Evolutionary conservation across 176 grass and related monocot genomes (phyloP).

Genomic region (Pontederia crassipes): DNA sequence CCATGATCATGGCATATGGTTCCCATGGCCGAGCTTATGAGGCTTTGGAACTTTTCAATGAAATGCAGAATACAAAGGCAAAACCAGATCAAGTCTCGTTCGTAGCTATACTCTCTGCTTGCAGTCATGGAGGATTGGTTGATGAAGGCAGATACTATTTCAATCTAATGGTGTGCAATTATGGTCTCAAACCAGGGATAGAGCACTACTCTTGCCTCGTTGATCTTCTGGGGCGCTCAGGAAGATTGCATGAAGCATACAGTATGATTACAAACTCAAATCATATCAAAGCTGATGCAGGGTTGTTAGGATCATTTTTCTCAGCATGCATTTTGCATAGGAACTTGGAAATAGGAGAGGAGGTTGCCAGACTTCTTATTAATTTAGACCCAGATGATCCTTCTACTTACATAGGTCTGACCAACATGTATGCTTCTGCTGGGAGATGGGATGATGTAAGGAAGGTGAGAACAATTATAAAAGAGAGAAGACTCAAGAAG

Average conservation of each 20-base stretch:
- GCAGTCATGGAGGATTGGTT: constrained; percentile 23
- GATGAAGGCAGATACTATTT: constrained; percentile 17
- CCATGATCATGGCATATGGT: constrained; percentile 25
- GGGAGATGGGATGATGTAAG: constrained; percentile 18
- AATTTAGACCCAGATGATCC: constrained; percentile 22
- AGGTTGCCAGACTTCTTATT: constrained; percentile 20
- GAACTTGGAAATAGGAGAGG: constrained; percentile 13
- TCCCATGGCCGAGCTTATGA: constrained; percentile 17
- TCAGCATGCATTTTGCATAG: constrained; percentile 18
- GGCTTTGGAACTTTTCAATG: constrained; percentile 14
- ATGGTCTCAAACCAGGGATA: constrained; percentile 17
- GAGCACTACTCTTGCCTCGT: constrained; percentile 25
- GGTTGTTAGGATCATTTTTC: constrained; percentile 14
- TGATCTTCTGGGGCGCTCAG: constrained; percentile 22
- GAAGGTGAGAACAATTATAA: constrained; percentile 7
- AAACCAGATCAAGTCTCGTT: constrained; percentile 25
- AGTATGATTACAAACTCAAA: constrained; percentile 4
- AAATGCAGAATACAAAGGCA: constrained; percentile 14
- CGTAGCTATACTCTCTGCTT: constrained; percentile 15
- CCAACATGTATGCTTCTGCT: constrained; percentile 19
- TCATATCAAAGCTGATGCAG: constrained; percentile 11
- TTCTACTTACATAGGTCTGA: constrained; percentile 12
- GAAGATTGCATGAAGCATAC: constrained; percentile 12
- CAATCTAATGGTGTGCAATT: neutral
- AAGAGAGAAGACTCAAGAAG: constrained; percentile 19